Percentiles rank a stretch among this genome's conserved stretches.
phyloP scores from a whole-genome alignment of 306 rosid species.

The Cicer judaicum region DNA sequence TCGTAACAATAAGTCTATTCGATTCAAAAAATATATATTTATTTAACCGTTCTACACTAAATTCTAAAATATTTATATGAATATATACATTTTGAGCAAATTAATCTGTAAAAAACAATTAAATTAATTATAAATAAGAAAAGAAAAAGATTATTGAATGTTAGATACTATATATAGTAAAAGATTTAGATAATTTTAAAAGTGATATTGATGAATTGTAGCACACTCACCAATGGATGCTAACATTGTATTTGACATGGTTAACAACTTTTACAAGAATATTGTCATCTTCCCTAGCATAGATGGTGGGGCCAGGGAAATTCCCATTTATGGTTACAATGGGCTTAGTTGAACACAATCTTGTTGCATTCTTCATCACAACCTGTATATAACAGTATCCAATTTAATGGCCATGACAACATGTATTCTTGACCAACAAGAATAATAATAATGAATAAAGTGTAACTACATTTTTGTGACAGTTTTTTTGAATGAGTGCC shows the following conservation, averaged over 20 bases:
- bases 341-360: conserved; percentile 58
- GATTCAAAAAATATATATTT: too few species aligned
- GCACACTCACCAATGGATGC: conserved; percentile 78
- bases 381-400: conserved; percentile 42
- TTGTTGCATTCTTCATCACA: conserved; percentile 60
- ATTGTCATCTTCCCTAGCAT: conserved; percentile 63
- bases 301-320: conserved; percentile 60
- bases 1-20: too few species aligned
- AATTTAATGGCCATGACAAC: conserved; percentile 47
- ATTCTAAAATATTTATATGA: background rate
- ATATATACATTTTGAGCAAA: background rate
- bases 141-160: background rate
- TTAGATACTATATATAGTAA: background rate
- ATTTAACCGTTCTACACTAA: too few species aligned
- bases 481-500: background rate
- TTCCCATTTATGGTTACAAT: conserved; percentile 56
- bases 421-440: conserved; percentile 58
- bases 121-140: background rate
- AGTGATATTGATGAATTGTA: background rate
- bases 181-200: background rate
- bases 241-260: conserved; percentile 85
- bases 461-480: conserved; percentile 1
- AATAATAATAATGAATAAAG: conserved; percentile 16
- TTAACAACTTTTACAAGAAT: conserved; percentile 56
- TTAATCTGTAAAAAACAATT: too few species aligned